Evolutionary conservation across 176 grass and related monocot genomes (phyloP).

Genomic region (Hyparrhenia diplandra): DNA sequence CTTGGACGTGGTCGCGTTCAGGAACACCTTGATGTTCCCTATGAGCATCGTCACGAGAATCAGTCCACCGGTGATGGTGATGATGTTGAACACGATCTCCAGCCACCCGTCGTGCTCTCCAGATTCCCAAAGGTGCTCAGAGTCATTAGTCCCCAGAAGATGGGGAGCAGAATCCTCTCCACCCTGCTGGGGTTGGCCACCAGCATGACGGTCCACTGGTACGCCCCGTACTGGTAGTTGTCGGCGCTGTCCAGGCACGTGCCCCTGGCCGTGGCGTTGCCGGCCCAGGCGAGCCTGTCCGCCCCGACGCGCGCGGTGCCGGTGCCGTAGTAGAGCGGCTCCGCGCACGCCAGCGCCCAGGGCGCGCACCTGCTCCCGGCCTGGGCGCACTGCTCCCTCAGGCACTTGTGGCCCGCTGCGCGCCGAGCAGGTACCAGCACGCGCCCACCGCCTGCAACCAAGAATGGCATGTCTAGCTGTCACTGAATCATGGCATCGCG

Average conservation of each 20-base stretch:
- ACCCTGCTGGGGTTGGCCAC: slow-evolving; percentile 64
- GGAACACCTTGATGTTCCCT: slow-evolving; percentile 94
- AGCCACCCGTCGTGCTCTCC: slow-evolving; percentile 92
- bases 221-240: slow-evolving; percentile 71
- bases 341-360: slow-evolving; percentile 40
- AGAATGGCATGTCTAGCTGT: background rate
- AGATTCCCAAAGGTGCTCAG: slow-evolving; percentile 81
- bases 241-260: slow-evolving; percentile 53
- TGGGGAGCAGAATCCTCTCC: slow-evolving; percentile 82
- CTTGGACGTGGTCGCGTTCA: slow-evolving; percentile 90
- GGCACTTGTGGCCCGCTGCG: slow-evolving; percentile 74
- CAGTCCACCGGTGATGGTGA: slow-evolving; percentile 74
- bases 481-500: background rate
- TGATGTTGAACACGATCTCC: slow-evolving; percentile 96
- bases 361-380: slow-evolving; percentile 34
- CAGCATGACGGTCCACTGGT: slow-evolving; percentile 79
- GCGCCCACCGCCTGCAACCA: slow-evolving; percentile 67
- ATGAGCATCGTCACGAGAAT: slow-evolving; percentile 95
- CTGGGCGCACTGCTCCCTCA: slow-evolving; percentile 48
- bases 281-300: slow-evolving; percentile 53
- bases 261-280: slow-evolving; percentile 40
- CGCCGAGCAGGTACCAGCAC: slow-evolving; percentile 89
- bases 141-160: slow-evolving; percentile 98
- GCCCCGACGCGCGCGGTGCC: background rate
- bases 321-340: slow-evolving; percentile 70